Conservation (phyloP, 148 eudicot species). For the Chenopodium berlandieri region DNA sequence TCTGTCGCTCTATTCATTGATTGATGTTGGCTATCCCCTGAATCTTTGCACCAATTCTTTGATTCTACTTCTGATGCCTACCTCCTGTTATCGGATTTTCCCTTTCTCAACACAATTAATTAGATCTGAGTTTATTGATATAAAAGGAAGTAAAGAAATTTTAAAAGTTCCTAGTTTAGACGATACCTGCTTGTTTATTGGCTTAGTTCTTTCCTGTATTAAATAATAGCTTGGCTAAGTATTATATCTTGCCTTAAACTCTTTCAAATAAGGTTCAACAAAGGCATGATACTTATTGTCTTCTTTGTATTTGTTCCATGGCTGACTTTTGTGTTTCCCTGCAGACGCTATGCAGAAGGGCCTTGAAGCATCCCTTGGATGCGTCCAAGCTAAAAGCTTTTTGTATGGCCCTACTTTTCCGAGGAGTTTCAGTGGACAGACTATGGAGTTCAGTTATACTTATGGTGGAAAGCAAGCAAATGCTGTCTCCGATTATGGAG, state of each 20-base stretch:
- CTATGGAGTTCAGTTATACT: slow-evolving; percentile 43
- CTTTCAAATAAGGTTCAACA: neutral
- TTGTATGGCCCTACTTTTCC: slow-evolving; percentile 37
- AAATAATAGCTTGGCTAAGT: neutral
- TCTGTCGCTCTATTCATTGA: neutral
- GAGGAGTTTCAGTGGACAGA: slow-evolving; percentile 41
- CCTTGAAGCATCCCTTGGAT: slow-evolving; percentile 57
- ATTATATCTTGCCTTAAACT: neutral
- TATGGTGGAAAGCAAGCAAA: slow-evolving; percentile 35
- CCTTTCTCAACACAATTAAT: neutral
- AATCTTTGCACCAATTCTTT: neutral
- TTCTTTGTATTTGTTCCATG: neutral
- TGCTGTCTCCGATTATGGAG: slow-evolving; percentile 32
- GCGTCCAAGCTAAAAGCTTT: slow-evolving; percentile 53
- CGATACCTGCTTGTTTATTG: neutral
- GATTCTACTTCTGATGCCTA: neutral
- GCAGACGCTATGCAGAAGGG: slow-evolving; percentile 61
- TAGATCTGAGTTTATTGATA: neutral
- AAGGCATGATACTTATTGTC: neutral
- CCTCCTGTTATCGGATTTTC: neutral
- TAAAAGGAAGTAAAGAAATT: neutral
- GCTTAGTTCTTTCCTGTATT: neutral
- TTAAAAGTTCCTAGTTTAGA: neutral
- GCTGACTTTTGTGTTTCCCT: slow-evolving; percentile 18
- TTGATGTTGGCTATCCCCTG: slow-evolving; percentile 9